A percentile compares a stretch with the other conserved stretches of the same genome.
Evolutionary conservation across 768 basidiomycete species (phyloP).

Genomic region (Dioszegia hungarica): DNA sequence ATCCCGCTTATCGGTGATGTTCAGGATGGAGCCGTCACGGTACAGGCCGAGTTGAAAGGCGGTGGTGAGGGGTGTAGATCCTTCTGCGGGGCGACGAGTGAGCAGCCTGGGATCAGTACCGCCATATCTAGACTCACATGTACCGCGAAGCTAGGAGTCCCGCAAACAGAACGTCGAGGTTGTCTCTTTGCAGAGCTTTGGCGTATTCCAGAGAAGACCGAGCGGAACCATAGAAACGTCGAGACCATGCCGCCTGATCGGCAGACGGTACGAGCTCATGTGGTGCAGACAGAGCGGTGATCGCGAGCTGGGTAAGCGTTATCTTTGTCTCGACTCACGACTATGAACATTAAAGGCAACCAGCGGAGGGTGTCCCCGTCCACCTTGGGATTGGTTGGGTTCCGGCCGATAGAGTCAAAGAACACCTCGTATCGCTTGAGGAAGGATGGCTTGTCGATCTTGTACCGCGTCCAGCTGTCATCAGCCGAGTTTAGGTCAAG

Average conservation of each 20-base stretch:
- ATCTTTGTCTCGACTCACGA: slow-evolving; percentile 29
- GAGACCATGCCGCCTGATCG: slow-evolving; percentile 45
- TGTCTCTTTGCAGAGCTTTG: slow-evolving; percentile 49
- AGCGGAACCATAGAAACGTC: slow-evolving; percentile 47
- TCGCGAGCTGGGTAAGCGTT: slow-evolving; percentile 42
- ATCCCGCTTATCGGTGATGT: slow-evolving; percentile 47
- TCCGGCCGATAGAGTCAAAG: slow-evolving; percentile 43
- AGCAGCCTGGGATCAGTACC: slow-evolving; percentile 37
- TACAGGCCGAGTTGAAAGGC: slow-evolving; percentile 50
- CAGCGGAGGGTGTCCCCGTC: slow-evolving; percentile 48
- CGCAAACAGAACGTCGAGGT: slow-evolving; percentile 49
- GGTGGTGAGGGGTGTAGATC: slow-evolving; percentile 49
- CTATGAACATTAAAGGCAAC: slow-evolving; percentile 49
- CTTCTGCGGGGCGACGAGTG: slow-evolving; percentile 49
- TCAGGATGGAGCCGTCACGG: slow-evolving; percentile 48
- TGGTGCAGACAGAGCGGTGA: slow-evolving; percentile 47
- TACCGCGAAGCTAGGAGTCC: slow-evolving; percentile 49
- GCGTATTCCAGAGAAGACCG: slow-evolving; percentile 47
- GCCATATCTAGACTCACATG: slow-evolving; percentile 40
- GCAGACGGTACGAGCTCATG: slow-evolving; percentile 39
- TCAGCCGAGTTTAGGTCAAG: neutral
- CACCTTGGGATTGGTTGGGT: slow-evolving; percentile 45
- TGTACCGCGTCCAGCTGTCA: slow-evolving; percentile 51
- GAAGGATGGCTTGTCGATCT: slow-evolving; percentile 48
- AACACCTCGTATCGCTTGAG: slow-evolving; percentile 45